Evolutionary conservation across 2,329 filamentous ascomycete species (phyloP).

Genomic region (Colletotrichum sp.): DNA sequence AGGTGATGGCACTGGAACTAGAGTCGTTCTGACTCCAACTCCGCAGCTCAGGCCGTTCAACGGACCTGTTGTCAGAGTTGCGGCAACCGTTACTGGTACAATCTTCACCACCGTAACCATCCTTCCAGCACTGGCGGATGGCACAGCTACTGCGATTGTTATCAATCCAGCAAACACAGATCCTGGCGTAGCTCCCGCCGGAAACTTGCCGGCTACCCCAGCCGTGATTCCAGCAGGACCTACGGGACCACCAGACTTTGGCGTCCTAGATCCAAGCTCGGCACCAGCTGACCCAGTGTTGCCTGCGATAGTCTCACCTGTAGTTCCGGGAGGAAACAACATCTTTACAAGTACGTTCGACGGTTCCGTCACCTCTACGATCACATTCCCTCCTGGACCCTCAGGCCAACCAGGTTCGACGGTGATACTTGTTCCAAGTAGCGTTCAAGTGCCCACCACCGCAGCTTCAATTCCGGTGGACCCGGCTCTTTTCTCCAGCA

Average conservation of each 20-base stretch:
- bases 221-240: background rate
- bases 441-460: background rate
- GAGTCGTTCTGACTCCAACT: background rate
- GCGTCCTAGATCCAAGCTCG: background rate
- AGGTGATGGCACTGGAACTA: background rate
- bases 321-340: background rate
- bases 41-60: background rate
- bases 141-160: background rate
- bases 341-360: background rate
- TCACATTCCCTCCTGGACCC: background rate
- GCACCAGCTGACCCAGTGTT: background rate
- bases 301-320: background rate
- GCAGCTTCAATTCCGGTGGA: background rate
- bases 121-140: background rate
- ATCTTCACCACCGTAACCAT: background rate
- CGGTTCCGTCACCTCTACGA: background rate
- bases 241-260: background rate
- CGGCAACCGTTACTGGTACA: background rate
- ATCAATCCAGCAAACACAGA: background rate
- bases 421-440: background rate
- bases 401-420: background rate
- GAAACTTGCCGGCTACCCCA: background rate
- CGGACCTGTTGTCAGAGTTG: background rate
- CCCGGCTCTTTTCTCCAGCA: background rate
- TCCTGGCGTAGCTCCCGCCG: fast-evolving